These are phyloP conservation scores for Lipomyces japonicus DNA, from an alignment of 805 yeast species.

Conservation along the genomic window DNA sequence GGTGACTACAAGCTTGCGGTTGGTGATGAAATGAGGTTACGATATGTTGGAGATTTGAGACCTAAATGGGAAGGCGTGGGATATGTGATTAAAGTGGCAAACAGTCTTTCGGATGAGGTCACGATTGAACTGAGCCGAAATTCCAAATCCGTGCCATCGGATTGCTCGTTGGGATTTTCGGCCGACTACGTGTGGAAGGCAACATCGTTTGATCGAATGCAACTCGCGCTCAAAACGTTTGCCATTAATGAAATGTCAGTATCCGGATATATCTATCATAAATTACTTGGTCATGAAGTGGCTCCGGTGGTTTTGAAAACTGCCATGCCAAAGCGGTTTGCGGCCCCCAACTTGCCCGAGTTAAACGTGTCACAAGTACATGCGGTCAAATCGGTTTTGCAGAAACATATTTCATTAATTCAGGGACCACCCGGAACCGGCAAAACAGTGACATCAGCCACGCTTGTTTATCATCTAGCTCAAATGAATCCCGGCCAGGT, in stretches of 20 bases:
- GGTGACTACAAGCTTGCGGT: constrained; percentile 64
- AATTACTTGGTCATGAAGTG: constrained; percentile 75
- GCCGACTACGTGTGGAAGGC: constrained; percentile 91
- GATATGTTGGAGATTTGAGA: constrained; percentile 55
- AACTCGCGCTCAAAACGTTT: constrained; percentile 64
- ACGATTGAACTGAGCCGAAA: constrained; percentile 61
- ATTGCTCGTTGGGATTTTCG: constrained; percentile 62
- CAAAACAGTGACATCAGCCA: constrained; percentile 88
- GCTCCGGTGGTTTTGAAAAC: constrained; percentile 47
- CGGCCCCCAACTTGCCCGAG: constrained; percentile 63
- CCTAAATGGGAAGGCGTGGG: constrained; percentile 74
- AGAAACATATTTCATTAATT: constrained; percentile 70
- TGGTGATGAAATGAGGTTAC: constrained; percentile 76
- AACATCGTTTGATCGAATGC: constrained; percentile 78
- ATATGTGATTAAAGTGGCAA: constrained; percentile 66
- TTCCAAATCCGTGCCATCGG: constrained; percentile 47
- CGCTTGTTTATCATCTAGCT: constrained; percentile 73
- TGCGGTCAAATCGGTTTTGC: constrained; percentile 68
- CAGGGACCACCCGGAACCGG: constrained; percentile 99
- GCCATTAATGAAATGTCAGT: constrained; percentile 68
- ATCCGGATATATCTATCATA: constrained; percentile 70
- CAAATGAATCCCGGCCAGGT: constrained; percentile 60
- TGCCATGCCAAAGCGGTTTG: constrained; percentile 58
- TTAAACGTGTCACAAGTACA: constrained; percentile 73
- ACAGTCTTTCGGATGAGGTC: constrained; percentile 59